A percentile compares a stretch with the other conserved stretches of the same genome.
Evolutionary conservation across 805 yeast genomes (phyloP).

Genomic region (Yarrowia porcina): DNA sequence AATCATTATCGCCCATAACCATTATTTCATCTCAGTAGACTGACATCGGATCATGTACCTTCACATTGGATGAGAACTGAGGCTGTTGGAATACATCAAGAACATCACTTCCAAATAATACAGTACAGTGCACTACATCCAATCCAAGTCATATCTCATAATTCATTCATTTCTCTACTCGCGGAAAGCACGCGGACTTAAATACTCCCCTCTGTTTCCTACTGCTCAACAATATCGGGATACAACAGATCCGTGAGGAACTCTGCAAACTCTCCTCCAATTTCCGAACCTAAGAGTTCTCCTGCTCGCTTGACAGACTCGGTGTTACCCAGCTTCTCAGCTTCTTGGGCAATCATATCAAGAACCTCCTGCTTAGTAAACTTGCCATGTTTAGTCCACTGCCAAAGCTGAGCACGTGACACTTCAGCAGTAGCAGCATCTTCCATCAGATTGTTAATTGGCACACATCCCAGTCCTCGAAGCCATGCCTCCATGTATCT

Average conservation of each 20-base stretch:
- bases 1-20: too few species aligned
- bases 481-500: slow-evolving; percentile 72
- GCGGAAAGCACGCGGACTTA: too few species aligned
- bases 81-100: too few species aligned
- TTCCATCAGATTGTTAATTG: slow-evolving; percentile 69
- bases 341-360: slow-evolving; percentile 1
- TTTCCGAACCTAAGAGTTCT: background rate
- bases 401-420: slow-evolving; percentile 64
- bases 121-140: too few species aligned
- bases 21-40: too few species aligned
- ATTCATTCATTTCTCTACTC: background rate
- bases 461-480: slow-evolving; percentile 65
- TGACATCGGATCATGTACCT: too few species aligned
- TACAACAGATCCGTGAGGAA: slow-evolving; percentile 16
- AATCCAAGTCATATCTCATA: too few species aligned
- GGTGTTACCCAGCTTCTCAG: slow-evolving; percentile 11
- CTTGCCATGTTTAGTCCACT: slow-evolving; percentile 64
- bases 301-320: background rate
- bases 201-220: background rate
- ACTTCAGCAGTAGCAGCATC: slow-evolving; percentile 77
- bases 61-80: too few species aligned
- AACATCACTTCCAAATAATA: too few species aligned
- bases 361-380: slow-evolving; percentile 42
- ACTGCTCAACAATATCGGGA: background rate
- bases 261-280: slow-evolving; percentile 24